phyloP scores from a whole-genome alignment of 306 rosid species.

The Cercis canadensis region DNA sequence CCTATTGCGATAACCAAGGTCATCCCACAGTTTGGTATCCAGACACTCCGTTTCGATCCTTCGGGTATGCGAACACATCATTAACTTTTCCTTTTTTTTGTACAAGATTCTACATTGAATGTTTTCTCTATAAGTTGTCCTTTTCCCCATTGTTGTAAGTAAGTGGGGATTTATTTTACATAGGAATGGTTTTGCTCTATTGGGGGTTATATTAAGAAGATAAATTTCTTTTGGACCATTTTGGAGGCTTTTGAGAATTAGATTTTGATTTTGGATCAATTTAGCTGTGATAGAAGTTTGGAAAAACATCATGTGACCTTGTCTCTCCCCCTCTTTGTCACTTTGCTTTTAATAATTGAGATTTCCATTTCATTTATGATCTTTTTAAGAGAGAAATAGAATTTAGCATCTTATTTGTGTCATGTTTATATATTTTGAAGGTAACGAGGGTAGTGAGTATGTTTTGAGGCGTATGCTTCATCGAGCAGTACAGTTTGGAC shows the following conservation, averaged over 20 bases:
- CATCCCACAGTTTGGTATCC: too few species aligned
- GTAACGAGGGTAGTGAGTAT: conserved; percentile 97
- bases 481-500: conserved; percentile 96
- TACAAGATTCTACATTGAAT: too few species aligned
- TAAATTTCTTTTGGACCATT: conserved; percentile 8
- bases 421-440: conserved; percentile 47
- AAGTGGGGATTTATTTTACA: conserved; percentile 11
- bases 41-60: too few species aligned
- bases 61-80: too few species aligned
- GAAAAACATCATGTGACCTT: neutral
- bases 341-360: too few species aligned
- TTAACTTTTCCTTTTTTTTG: neutral
- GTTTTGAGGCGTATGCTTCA: conserved; percentile 98
- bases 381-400: neutral
- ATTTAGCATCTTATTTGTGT: conserved; percentile 13
- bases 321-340: neutral
- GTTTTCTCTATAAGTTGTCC: conserved; percentile 4
- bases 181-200: neutral
- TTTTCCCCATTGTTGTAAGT: conserved; percentile 1
- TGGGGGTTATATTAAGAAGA: too few species aligned
- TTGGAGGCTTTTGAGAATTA: conserved; percentile 13
- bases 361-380: neutral
- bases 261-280: neutral
- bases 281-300: neutral
- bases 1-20: too few species aligned